phyloP scores from a whole-genome alignment of 2,329 filamentous ascomycete species.

The Aureobasidium sp. region DNA sequence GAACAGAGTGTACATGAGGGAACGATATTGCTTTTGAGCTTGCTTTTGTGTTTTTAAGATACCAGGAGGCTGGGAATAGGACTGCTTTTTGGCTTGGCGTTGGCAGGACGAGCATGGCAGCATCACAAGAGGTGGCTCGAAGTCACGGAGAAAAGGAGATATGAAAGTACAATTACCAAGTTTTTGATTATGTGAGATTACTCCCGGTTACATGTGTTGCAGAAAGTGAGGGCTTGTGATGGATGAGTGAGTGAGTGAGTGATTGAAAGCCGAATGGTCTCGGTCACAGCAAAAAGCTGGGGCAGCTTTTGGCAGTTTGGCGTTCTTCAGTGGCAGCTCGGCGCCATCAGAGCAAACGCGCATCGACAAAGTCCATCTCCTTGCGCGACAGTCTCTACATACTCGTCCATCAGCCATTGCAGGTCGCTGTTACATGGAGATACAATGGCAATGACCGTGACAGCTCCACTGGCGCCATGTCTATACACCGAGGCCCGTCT shows the following conservation, averaged over 20 bases:
- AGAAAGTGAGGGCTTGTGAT: background rate
- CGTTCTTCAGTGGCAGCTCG: slow-evolving; percentile 3
- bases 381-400: background rate
- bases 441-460: slow-evolving; percentile 42
- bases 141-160: background rate
- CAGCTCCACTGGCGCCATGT: slow-evolving; percentile 52
- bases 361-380: background rate
- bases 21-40: slow-evolving; percentile 12
- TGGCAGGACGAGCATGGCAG: slow-evolving; percentile 6
- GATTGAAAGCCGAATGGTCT: background rate
- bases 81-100: slow-evolving; percentile 12
- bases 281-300: background rate
- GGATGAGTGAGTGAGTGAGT: too few relatives aligned
- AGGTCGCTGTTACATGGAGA: background rate
- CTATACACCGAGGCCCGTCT: slow-evolving; percentile 82
- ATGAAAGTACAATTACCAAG: background rate
- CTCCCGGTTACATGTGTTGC: background rate
- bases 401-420: background rate
- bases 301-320: slow-evolving; percentile 4
- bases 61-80: background rate
- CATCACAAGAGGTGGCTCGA: background rate
- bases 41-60: slow-evolving; percentile 7
- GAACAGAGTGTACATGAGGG: background rate
- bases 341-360: background rate
- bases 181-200: background rate